These are phyloP conservation scores for Acanthamoeba triangularis DNA, from an alignment of 208 protist species.

Conservation along the genomic window DNA sequence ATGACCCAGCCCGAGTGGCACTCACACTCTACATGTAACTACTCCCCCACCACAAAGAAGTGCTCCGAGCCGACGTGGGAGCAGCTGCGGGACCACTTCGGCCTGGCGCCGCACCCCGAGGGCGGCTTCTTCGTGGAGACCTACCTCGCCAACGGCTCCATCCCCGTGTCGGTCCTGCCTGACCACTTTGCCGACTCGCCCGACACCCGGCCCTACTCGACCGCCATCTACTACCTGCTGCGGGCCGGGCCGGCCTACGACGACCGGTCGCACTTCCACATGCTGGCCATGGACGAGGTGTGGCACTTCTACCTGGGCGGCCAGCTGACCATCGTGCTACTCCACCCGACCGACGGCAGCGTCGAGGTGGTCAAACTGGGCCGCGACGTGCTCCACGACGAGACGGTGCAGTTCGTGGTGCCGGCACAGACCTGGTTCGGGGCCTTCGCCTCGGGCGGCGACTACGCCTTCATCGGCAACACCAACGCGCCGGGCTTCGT, in stretches of 20 bases:
- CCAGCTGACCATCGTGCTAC: slow-evolving; percentile 48
- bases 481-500: slow-evolving; percentile 74
- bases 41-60: background rate
- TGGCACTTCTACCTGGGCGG: slow-evolving; percentile 70
- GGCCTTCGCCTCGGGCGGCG: slow-evolving; percentile 11
- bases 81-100: slow-evolving; percentile 21
- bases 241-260: background rate
- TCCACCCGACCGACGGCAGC: slow-evolving; percentile 54
- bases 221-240: slow-evolving; percentile 68
- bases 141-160: slow-evolving; percentile 26
- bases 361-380: slow-evolving; percentile 28
- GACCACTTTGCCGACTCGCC: background rate
- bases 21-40: background rate
- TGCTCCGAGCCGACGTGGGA: slow-evolving; percentile 33
- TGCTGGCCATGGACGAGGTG: slow-evolving; percentile 61
- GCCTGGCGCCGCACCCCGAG: slow-evolving; percentile 42
- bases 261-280: slow-evolving; percentile 59
- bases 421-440: slow-evolving; percentile 63
- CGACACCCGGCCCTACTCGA: slow-evolving; percentile 53
- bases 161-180: slow-evolving; percentile 42
- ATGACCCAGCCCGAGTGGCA: background rate
- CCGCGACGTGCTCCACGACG: slow-evolving; percentile 42
- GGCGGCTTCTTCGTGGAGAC: slow-evolving; percentile 60
- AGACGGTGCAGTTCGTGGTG: slow-evolving; percentile 35
- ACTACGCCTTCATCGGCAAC: slow-evolving; percentile 49